Base-by-base conservation (phyloP, 805 yeast species). In the Candida ascalaphidarum region DNA sequence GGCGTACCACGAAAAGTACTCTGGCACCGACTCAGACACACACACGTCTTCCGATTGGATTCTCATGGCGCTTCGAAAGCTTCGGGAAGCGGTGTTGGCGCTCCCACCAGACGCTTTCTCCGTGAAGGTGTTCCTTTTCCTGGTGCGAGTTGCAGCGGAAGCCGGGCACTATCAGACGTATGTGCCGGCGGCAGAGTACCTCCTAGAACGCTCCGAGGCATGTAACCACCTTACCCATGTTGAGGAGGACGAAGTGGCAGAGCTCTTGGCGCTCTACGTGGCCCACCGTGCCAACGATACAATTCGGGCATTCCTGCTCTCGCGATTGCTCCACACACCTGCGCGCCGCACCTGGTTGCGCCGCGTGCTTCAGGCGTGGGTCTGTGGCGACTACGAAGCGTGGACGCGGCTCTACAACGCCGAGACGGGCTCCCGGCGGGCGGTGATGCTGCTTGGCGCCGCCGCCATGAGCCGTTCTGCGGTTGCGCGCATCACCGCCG, bases 51-150 rank as follows among this genome's bases (percentile, higher is more conserved):
- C 68, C 39, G 39, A 46, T 2, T n/a, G n/a, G n/a, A 49, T 57
- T 1, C 41, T 61, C 16, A 19, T 34, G 2, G 50, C 55, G 9
- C 41, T 62, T 17, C 46, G 82, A 22, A 74, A 73, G 32, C 51
- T 77, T 11, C 44, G 83, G 24, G 82, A 77, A 41, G 70, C 79
- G 7, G 41, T 74, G 19, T 44, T 77, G 12, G 43, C 54, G n/a
- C 30, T 46, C 4, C 36, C 41, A 11, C 55, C 68, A 0, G 55
- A 53, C 25, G 48, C 46, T 17, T 69, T 72, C 31, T 43, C 64
- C 7, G 57, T 54, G 26, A 45, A 50, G n/a, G 77, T 76, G 14
- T 68, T 60, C 32, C 35, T 74, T 17, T 61, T 58, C 21, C 70
- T 79, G 0, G 57, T 67, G 7, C 41, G 73, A 19, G 54, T 68